Base-by-base conservation (phyloP, 371 early-diverging fungal species). In the Mortierella sp. region DNA sequence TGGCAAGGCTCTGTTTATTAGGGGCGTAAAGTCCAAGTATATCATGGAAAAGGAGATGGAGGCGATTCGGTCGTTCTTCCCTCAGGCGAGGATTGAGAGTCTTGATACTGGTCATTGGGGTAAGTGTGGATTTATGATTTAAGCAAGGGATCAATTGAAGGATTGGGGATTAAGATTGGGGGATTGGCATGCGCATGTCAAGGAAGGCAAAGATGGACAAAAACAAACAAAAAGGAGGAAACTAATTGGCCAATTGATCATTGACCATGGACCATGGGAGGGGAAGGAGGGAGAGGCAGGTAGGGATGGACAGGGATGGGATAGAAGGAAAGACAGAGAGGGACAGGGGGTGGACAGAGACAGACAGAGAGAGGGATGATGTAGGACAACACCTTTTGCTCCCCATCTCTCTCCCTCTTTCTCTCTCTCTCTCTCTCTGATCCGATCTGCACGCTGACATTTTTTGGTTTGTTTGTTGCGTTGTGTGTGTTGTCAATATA, bases 71-170 rank as follows among this genome's bases (percentile, higher is more conserved):
- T 51, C 71, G 21, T 89, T 91, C 74, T 97, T 97, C 80, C 95
- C 96, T 0, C 84, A 93, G 46, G 89, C 93, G 16, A 78, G 88
- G 46, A 74, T 97, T 44, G 89, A 89, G 35, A 89, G 91, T 58
- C 80, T 97, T 10, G 93, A 96, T 55, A 91, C 97, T 16, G 97
- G 97, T 1, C 98, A 97, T 82, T 97, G 98, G 97, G 95, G 96
- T 96, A 92, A 90, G 88, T 82, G 4, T n/a, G 38, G 5, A 4
- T 63, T 16, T 63, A 32, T 29, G 63, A 4, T 32, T 35, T n/a
- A 6, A 63, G 3, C 41, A 41, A 41, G 18, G 35, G 63, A 32
- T 32, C 49, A 21, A 49, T 63, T 32, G 18, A 27, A 24, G 55
- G 55, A 46, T 29, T 58, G 16, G 14, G 58, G 27, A 46, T 46